Conservation (phyloP, 345 rosid species). For the Populus deltoides region DNA sequence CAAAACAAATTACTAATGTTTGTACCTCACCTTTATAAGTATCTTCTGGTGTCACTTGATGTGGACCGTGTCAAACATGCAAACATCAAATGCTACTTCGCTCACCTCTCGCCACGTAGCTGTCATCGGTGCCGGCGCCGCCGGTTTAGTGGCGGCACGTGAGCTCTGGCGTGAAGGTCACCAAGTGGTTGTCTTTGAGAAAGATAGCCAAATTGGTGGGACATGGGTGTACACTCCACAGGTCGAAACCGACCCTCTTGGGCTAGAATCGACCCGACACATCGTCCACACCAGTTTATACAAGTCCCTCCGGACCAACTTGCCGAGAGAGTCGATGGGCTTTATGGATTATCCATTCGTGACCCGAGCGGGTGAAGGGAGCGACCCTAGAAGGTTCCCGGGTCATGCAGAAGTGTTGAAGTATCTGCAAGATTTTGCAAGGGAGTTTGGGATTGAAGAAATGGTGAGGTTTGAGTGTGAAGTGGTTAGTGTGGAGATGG, state of each 20-base stretch:
- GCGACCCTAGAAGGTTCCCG: slow-evolving; percentile 26
- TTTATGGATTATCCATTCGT: slow-evolving; percentile 24
- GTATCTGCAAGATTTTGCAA: slow-evolving; percentile 16
- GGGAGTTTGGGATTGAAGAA: slow-evolving; percentile 18
- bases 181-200: slow-evolving; percentile 28
- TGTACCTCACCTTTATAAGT: too few species aligned
- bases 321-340: slow-evolving; percentile 28
- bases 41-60: neutral
- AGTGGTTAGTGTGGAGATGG: slow-evolving; percentile 10
- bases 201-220: slow-evolving; percentile 20
- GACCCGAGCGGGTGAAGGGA: neutral
- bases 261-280: slow-evolving; percentile 23
- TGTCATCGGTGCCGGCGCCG: slow-evolving; percentile 30
- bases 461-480: slow-evolving; percentile 16
- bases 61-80: neutral
- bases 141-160: slow-evolving; percentile 24
- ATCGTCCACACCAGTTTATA: slow-evolving; percentile 22
- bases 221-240: slow-evolving; percentile 22
- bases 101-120: slow-evolving; percentile 12
- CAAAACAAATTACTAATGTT: too few species aligned
- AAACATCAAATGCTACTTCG: neutral
- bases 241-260: slow-evolving; percentile 25
- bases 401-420: slow-evolving; percentile 21
- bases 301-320: slow-evolving; percentile 25
- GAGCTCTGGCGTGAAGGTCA: slow-evolving; percentile 38